Percentiles rank a stretch among this genome's conserved stretches.
phyloP scores from a whole-genome alignment of 2,329 filamentous ascomycete species.

The Sclerotinia sclerotiorum region DNA sequence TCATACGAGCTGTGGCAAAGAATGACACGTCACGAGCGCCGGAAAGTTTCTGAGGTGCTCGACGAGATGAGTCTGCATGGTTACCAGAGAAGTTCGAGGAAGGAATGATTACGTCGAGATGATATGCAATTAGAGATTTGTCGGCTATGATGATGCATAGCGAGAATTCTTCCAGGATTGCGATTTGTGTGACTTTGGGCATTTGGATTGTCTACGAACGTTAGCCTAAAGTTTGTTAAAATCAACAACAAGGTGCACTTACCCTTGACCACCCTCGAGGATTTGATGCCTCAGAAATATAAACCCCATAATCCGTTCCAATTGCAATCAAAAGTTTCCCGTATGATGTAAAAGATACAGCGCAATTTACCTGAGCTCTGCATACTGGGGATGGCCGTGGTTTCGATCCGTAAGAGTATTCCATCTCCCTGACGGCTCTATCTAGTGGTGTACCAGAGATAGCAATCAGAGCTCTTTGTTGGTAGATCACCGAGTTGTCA shows the following conservation, averaged over 20 bases:
- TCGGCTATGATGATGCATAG: constrained; percentile 90
- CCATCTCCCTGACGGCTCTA: constrained; percentile 84
- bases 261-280: constrained; percentile 89
- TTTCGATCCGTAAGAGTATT: constrained; percentile 70
- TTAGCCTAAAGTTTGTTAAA: constrained; percentile 26
- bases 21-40: constrained; percentile 91
- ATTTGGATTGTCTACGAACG: constrained; percentile 66
- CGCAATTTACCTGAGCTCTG: constrained; percentile 85
- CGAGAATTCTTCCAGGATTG: constrained; percentile 93
- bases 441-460: constrained; percentile 92
- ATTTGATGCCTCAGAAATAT: constrained; percentile 82
- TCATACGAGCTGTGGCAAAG: constrained; percentile 95
- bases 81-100: constrained; percentile 61
- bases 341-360: constrained; percentile 81
- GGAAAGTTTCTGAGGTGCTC: constrained; percentile 87
- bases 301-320: constrained; percentile 93
- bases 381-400: constrained; percentile 76
- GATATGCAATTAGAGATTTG: constrained; percentile 87
- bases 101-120: constrained; percentile 78
- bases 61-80: constrained; percentile 69
- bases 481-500: constrained; percentile 53
- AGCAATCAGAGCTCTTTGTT: constrained; percentile 64
- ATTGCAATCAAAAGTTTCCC: constrained; percentile 88
- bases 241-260: constrained; percentile 42
- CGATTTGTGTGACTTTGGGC: constrained; percentile 80